phyloP scores from a whole-genome alignment of 805 yeast genomes.

The Pichia rugopelliculosa region DNA sequence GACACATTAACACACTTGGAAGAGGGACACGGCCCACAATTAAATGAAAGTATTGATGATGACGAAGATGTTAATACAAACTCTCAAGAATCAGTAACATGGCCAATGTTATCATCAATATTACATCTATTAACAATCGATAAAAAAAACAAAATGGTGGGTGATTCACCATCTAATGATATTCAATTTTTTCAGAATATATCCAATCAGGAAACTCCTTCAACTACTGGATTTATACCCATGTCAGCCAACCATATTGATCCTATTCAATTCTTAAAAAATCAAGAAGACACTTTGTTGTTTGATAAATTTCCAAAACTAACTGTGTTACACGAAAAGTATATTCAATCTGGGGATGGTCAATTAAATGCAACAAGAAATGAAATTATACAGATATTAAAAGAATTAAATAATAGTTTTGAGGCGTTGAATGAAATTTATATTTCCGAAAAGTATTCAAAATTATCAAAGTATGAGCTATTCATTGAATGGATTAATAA shows the following conservation, averaged over 20 bases:
- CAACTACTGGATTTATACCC: background rate
- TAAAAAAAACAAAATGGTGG: background rate
- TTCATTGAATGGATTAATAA: slow-evolving; percentile 37
- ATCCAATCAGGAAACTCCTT: background rate
- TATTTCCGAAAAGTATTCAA: slow-evolving; percentile 28
- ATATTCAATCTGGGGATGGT: slow-evolving; percentile 30
- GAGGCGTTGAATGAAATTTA: slow-evolving; percentile 42
- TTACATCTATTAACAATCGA: slow-evolving; percentile 1
- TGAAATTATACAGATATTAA: slow-evolving; percentile 24
- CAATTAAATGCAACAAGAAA: slow-evolving; percentile 26
- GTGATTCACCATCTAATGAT: background rate
- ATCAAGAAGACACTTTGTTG: slow-evolving; percentile 23
- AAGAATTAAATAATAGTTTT: slow-evolving; percentile 35
- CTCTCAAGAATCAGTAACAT: background rate
- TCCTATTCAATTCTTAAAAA: slow-evolving; percentile 29
- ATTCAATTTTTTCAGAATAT: background rate
- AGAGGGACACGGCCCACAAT: background rate
- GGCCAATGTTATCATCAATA: slow-evolving; percentile 7
- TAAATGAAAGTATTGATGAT: background rate
- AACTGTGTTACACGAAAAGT: slow-evolving; percentile 21
- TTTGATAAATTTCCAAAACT: slow-evolving; percentile 20
- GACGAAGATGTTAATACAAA: background rate
- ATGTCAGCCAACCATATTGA: slow-evolving; percentile 10
- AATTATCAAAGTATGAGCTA: slow-evolving; percentile 1
- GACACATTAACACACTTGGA: background rate